Conservation (phyloP, 768 basidiomycete genomes). For the Candolleomyces aberdarensis region DNA sequence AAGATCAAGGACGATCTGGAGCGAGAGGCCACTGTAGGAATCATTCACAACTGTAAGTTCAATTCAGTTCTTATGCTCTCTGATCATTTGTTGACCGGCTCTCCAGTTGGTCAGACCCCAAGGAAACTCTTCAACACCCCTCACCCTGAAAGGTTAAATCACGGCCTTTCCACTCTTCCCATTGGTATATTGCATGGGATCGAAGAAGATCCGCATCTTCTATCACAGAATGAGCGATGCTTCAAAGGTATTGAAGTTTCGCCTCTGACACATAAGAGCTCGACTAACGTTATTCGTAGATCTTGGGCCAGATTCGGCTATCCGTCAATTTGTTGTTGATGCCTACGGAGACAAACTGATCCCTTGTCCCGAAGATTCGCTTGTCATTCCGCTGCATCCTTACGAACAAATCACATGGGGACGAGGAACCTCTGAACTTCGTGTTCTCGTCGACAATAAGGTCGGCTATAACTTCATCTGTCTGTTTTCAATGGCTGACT, state of each 20-base stretch:
- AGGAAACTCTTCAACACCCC: constrained; percentile 74
- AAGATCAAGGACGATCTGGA: constrained; percentile 82
- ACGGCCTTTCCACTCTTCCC: constrained; percentile 72
- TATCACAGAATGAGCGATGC: constrained; percentile 54
- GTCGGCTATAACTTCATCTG: constrained; percentile 26
- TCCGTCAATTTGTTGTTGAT: constrained; percentile 56
- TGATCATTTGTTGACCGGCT: no score
- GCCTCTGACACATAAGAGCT: neutral
- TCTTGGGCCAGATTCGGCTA: constrained; percentile 42
- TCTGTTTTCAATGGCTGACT: neutral
- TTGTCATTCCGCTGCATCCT: constrained; percentile 55
- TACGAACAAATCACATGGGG: constrained; percentile 76
- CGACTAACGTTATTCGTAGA: constrained; percentile 29
- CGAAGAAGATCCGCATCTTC: constrained; percentile 76
- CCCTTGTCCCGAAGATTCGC: constrained; percentile 56
- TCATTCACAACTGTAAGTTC: constrained; percentile 87
- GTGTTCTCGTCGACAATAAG: constrained; percentile 60
- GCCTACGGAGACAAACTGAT: constrained; percentile 54
- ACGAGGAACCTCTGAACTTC: constrained; percentile 50
- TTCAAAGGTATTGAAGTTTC: constrained; percentile 46
- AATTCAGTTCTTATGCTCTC: no score
- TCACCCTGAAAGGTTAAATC: constrained; percentile 73
- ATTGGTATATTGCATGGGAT: constrained; percentile 70
- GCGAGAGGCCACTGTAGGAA: constrained; percentile 89
- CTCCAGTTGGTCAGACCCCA: constrained; percentile 90